Evolutionary conservation across 208 protist species (phyloP).

Genomic region (Tritrichomonas musculus): DNA sequence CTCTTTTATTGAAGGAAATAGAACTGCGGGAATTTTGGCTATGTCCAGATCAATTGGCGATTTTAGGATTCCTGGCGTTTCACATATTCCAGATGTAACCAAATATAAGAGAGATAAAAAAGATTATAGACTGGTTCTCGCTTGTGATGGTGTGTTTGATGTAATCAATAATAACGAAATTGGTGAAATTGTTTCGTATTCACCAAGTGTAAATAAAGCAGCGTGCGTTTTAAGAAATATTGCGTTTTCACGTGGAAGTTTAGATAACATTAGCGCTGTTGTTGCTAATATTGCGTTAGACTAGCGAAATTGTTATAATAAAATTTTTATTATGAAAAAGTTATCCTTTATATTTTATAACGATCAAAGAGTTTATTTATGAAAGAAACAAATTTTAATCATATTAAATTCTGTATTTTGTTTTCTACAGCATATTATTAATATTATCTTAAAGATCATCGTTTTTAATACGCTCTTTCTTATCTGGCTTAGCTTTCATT

Average conservation of each 20-base stretch:
- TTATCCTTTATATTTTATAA: no score
- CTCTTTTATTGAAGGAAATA: neutral
- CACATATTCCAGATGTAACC: neutral
- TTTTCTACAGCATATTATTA: no score
- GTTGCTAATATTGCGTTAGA: neutral
- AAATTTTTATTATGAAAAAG: no score
- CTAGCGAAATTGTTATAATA: no score
- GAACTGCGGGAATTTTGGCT: slow-evolving; percentile 22
- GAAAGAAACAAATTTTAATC: no score
- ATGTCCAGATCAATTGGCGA: neutral
- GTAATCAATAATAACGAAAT: neutral
- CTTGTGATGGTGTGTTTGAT: slow-evolving; percentile 31
- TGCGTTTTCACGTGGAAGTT: neutral
- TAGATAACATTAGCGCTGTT: neutral
- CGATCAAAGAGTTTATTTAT: no score
- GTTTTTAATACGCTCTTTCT: no score
- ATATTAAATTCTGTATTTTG: no score
- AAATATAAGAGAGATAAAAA: neutral
- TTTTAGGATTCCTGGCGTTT: neutral
- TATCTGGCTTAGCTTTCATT: no score
- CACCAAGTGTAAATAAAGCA: neutral
- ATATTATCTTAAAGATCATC: no score
- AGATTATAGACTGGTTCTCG: neutral
- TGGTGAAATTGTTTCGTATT: neutral
- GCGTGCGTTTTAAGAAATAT: neutral